Conservation (phyloP, 179 eudicot genomes). For the Camellia oleifera region DNA sequence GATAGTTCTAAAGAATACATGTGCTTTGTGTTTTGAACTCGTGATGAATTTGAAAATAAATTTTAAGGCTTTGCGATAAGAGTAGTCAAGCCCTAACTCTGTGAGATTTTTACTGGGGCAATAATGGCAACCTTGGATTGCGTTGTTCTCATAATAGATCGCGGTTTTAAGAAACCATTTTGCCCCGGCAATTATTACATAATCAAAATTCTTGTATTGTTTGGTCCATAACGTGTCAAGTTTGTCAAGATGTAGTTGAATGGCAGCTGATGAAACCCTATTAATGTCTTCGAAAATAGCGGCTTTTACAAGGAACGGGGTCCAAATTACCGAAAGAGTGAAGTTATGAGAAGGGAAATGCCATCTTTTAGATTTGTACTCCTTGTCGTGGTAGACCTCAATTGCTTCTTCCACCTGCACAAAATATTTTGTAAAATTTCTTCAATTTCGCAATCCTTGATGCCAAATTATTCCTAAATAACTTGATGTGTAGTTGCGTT, state of each 20-base stretch:
- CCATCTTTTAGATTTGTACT: conserved; percentile 64
- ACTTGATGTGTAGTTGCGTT: too few relatives aligned
- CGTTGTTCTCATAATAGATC: conserved; percentile 61
- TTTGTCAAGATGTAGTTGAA: conserved; percentile 65
- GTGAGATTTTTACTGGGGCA: conserved; percentile 51
- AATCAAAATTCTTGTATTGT: conserved; percentile 48
- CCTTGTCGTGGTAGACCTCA: conserved; percentile 64
- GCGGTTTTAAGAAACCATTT: conserved; percentile 73
- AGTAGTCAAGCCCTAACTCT: conserved; percentile 54
- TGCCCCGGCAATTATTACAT: conserved; percentile 70
- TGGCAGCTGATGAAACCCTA: conserved; percentile 56
- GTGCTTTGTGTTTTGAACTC: conserved; percentile 54
- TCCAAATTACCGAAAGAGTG: conserved; percentile 62
- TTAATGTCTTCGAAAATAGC: conserved; percentile 59
- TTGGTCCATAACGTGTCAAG: conserved; percentile 65
- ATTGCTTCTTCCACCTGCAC: conserved; percentile 66
- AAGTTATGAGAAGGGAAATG: conserved; percentile 61
- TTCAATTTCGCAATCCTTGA: background rate
- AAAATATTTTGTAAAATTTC: conserved; percentile 6
- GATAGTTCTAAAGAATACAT: conserved; percentile 61
- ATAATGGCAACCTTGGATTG: conserved; percentile 60
- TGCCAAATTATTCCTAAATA: too few relatives aligned
- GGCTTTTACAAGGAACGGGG: conserved; percentile 79
- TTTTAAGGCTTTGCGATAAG: conserved; percentile 62
- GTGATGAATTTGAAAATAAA: conserved; percentile 49